phyloP scores from a whole-genome alignment of 148 eudicot species.

The Dysphania ambrosioides region DNA sequence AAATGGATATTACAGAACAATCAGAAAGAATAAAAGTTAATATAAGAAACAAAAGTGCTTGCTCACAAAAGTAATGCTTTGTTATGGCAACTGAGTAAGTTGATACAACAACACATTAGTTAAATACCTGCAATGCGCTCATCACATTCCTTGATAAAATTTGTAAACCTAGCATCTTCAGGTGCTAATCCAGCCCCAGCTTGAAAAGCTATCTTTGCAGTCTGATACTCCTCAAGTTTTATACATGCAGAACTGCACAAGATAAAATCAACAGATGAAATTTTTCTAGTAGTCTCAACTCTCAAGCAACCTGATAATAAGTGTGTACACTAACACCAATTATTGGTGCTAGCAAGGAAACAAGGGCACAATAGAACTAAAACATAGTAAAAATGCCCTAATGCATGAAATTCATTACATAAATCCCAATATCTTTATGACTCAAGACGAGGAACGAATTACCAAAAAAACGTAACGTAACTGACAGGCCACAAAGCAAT shows the following conservation, averaged over 20 bases:
- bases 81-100: background rate
- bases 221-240: slow-evolving; percentile 90
- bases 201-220: slow-evolving; percentile 82
- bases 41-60: too few species aligned
- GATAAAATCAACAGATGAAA: background rate
- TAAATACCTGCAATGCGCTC: slow-evolving; percentile 75
- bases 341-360: background rate
- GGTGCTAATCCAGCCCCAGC: slow-evolving; percentile 72
- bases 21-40: background rate
- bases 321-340: background rate
- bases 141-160: slow-evolving; percentile 77
- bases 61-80: background rate
- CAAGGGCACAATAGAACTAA: background rate
- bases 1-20: too few species aligned
- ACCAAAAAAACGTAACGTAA: too few species aligned
- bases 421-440: background rate
- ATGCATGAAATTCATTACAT: background rate
- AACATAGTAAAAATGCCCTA: background rate
- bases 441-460: too few species aligned
- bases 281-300: background rate
- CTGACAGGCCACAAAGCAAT: too few species aligned
- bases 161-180: slow-evolving; percentile 66
- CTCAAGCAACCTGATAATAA: background rate
- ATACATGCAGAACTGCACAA: slow-evolving; percentile 63
- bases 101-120: background rate